Percentiles rank a stretch among this genome's conserved stretches.
These are phyloP conservation scores for Hordeum pubiflorum DNA, from an alignment of 202 grass and related monocot genomes.

Conservation along the genomic window DNA sequence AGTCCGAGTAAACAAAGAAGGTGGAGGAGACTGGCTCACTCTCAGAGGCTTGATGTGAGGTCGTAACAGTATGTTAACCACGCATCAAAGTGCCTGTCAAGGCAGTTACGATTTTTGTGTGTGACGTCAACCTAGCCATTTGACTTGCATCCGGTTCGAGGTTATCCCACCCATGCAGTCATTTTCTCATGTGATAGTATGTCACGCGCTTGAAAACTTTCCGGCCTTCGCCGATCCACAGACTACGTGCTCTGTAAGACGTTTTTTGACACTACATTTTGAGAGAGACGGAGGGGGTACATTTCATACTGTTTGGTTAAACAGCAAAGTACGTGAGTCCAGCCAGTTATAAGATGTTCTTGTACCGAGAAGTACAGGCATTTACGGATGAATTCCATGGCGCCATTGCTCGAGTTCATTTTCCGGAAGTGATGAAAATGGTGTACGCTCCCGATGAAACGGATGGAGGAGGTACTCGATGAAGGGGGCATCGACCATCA, in stretches of 20 bases:
- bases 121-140: not conserved
- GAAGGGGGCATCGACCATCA: conserved; percentile 10
- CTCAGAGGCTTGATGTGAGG: conserved; percentile 14
- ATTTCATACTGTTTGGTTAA: not conserved
- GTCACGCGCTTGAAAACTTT: not conserved
- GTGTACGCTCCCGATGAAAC: not conserved
- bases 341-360: not conserved
- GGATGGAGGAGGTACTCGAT: not conserved
- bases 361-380: not conserved
- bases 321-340: not conserved
- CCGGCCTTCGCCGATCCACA: not conserved
- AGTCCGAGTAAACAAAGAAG: not conserved
- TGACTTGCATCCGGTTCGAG: conserved; percentile 10
- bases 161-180: conserved; percentile 15
- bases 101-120: not conserved
- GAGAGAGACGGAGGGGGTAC: too few relatives aligned
- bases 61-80: not conserved
- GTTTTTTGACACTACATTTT: not conserved
- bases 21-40: not conserved
- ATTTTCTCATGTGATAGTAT: not conserved
- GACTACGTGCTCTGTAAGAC: not conserved
- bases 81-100: conserved; percentile 13
- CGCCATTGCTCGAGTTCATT: not conserved
- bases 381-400: conserved; percentile 22
- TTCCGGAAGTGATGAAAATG: conserved; percentile 2